Evolutionary conservation across 1,139 yeast genomes (phyloP).

Genomic region (Candida sp.): DNA sequence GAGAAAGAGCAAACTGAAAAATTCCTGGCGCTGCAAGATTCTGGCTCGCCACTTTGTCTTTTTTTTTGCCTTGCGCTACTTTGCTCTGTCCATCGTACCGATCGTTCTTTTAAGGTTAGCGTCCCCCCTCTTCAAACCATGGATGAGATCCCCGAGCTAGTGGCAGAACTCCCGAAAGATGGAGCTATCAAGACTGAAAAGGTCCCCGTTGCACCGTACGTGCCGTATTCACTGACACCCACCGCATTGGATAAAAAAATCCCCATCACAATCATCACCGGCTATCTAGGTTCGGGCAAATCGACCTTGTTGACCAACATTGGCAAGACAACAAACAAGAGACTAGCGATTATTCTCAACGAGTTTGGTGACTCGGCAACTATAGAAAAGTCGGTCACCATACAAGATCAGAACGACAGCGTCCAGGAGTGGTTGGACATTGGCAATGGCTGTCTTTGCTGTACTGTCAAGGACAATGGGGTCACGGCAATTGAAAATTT

Average conservation of each 20-base stretch:
- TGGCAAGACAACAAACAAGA: constrained; percentile 68
- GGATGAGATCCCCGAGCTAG: constrained; percentile 60
- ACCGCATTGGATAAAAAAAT: constrained; percentile 47
- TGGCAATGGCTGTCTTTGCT: constrained; percentile 96
- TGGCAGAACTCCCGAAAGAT: constrained; percentile 31
- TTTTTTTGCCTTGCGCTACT: background rate
- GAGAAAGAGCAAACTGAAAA: background rate
- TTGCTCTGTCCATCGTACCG: background rate
- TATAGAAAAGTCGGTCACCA: constrained; percentile 86
- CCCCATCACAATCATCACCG: constrained; percentile 93
- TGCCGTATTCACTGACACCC: constrained; percentile 14
- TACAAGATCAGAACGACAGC: constrained; percentile 59
- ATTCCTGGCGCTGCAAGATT: background rate
- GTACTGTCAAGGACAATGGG: constrained; percentile 95
- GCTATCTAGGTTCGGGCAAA: constrained; percentile 95
- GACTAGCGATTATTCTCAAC: constrained; percentile 88
- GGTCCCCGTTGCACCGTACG: constrained; percentile 5
- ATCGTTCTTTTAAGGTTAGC: background rate
- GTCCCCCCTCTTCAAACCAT: constrained; percentile 9
- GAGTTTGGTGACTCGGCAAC: constrained; percentile 91
- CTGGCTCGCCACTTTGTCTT: background rate
- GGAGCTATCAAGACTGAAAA: constrained; percentile 11
- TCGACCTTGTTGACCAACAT: constrained; percentile 81
- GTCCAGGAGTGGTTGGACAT: constrained; percentile 96
- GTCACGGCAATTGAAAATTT: constrained; percentile 93